phyloP scores from a whole-genome alignment of 2,329 filamentous ascomycete species.

The Pezicula carpinea region DNA sequence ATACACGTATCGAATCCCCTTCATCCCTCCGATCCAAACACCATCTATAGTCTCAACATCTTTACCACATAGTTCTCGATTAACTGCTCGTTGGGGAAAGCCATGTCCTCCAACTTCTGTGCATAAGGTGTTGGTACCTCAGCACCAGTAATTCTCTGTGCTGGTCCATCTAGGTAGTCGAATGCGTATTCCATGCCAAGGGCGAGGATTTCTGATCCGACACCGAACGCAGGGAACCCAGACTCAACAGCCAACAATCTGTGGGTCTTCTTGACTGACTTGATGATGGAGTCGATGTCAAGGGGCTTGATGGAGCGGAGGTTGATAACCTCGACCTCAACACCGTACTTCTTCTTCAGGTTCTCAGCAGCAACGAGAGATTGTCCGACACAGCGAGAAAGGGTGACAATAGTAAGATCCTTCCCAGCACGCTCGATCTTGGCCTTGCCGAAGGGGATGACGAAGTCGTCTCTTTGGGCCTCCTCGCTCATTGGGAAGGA shows the following conservation, averaged over 20 bases:
- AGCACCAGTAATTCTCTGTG: conserved; percentile 89
- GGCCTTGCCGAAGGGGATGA: conserved; percentile 95
- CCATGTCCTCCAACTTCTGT: conserved; percentile 87
- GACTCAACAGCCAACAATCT: conserved; percentile 89
- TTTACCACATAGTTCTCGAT: conserved; percentile 88
- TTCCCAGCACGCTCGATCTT: conserved; percentile 97
- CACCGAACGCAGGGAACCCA: conserved; percentile 92
- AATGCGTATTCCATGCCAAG: conserved; percentile 97
- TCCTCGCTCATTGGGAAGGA: conserved; percentile 96
- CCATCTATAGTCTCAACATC: conserved; percentile 69
- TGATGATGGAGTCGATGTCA: conserved; percentile 90
- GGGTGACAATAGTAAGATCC: conserved; percentile 90
- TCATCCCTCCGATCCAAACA: neutral
- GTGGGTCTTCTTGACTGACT: conserved; percentile 98
- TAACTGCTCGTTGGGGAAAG: conserved; percentile 84
- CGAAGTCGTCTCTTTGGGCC: conserved; percentile 93
- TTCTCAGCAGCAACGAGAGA: conserved; percentile 82
- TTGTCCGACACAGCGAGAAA: conserved; percentile 94
- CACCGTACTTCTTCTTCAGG: conserved; percentile 93
- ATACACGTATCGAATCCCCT: conserved; percentile 1
- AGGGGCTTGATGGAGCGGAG: conserved; percentile 95
- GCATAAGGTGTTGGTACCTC: conserved; percentile 98
- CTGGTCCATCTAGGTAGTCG: conserved; percentile 93
- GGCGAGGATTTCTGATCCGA: conserved; percentile 87
- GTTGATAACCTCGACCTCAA: conserved; percentile 96